A percentile compares a stretch with the other conserved stretches of the same genome.
Evolutionary conservation across 352 stramenopile genomes (phyloP).

Genomic region (Peronospora belbahrii): DNA sequence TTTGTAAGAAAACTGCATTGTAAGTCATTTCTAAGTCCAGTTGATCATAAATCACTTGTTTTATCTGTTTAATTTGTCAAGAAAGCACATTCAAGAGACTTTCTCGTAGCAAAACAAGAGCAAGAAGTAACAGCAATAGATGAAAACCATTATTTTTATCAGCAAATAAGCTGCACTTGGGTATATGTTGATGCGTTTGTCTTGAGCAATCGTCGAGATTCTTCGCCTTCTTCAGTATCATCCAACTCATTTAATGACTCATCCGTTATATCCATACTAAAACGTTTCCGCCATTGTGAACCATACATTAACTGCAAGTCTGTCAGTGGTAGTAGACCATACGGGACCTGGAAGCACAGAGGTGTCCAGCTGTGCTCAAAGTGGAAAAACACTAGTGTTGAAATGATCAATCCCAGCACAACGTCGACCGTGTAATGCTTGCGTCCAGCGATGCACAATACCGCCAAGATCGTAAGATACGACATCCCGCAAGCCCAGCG

Average conservation of each 20-base stretch:
- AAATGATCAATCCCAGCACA: conserved; percentile 56
- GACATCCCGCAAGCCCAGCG: conserved; percentile 44
- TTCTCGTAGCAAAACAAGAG: conserved; percentile 8
- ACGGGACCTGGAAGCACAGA: conserved; percentile 34
- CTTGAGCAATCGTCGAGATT: conserved; percentile 24
- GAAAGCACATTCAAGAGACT: too few relatives aligned
- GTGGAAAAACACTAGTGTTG: conserved; percentile 67
- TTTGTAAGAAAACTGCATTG: too few relatives aligned
- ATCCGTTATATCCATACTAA: conserved; percentile 47
- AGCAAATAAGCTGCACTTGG: conserved; percentile 42
- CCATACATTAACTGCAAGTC: conserved; percentile 28
- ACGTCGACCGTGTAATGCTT: conserved; percentile 81
- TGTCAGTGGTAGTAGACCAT: conserved; percentile 21
- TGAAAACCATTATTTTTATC: conserved; percentile 8
- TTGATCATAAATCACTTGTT: too few relatives aligned
- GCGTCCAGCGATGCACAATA: conserved; percentile 51
- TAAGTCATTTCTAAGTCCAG: too few relatives aligned
- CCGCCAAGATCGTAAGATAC: conserved; percentile 45
- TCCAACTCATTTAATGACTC: conserved; percentile 37
- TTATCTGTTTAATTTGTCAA: too few relatives aligned
- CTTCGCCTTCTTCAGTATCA: conserved; percentile 21
- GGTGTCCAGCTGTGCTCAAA: conserved; percentile 70
- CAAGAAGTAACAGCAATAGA: conserved; percentile 5
- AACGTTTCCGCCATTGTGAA: conserved; percentile 34
- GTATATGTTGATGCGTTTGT: conserved; percentile 28